These are phyloP conservation scores for Cruciata laevipes DNA, from an alignment of 257 asterid species.

Conservation along the genomic window DNA sequence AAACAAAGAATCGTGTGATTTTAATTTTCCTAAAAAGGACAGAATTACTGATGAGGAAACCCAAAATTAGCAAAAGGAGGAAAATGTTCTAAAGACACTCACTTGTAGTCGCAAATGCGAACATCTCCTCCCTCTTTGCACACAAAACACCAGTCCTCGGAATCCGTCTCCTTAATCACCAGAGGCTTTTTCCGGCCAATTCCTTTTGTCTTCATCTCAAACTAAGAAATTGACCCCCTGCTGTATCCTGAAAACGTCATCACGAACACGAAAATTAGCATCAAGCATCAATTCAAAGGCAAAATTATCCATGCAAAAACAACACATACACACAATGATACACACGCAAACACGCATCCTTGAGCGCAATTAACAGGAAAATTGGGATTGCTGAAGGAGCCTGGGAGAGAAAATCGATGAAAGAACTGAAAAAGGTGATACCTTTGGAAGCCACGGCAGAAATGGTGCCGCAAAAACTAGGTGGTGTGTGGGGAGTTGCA, in stretches of 20 bases:
- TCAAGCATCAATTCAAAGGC: not conserved
- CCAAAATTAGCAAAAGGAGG: not conserved
- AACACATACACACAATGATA: not conserved
- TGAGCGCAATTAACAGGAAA: not conserved
- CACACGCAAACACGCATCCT: not conserved
- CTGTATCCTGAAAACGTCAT: not conserved
- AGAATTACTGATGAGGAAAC: too few species aligned
- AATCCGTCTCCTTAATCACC: slow-evolving; percentile 31
- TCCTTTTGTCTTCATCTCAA: slow-evolving; percentile 34
- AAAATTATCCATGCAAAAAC: not conserved
- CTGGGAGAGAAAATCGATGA: not conserved
- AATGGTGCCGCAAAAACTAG: not conserved
- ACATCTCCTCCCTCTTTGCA: slow-evolving; percentile 84
- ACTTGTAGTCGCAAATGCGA: slow-evolving; percentile 63
- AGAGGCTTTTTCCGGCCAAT: slow-evolving; percentile 6
- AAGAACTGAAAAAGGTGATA: not conserved
- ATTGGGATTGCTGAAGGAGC: not conserved
- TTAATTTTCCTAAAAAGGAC: too few species aligned
- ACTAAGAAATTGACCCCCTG: not conserved
- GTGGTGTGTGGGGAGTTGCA: not conserved
- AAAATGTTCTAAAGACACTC: not conserved
- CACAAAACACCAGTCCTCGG: slow-evolving; percentile 71
- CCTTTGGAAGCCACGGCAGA: not conserved
- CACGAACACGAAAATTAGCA: not conserved
- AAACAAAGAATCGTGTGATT: too few species aligned